Evolutionary conservation across 192 early-diverging fungal species (phyloP), one percentile per base, ranked within the genome.

Genomic region (Coemansia sp.): DNA sequence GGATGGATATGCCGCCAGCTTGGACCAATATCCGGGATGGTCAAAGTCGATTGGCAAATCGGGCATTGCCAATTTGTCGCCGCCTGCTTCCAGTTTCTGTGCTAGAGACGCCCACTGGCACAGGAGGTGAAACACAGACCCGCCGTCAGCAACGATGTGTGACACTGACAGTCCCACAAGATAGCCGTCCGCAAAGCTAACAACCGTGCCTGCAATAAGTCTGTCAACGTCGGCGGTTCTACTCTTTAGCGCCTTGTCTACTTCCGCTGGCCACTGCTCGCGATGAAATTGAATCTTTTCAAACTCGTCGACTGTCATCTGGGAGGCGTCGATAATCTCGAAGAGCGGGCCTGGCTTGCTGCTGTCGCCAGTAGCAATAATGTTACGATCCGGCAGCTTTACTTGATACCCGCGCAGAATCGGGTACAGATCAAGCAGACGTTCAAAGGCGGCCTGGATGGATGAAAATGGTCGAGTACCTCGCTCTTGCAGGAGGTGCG

Each of bases 291-390:
- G 20, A 1, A 54, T 24, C 24, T 54, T 54, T 29, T 22, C 52
- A 54, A 54, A 54, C 52, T 54, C 52, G 52, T 24, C 24, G 52
- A 54, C 52, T 12, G 52, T 54, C 52, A 54, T 54, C 22, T 54
- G 22, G 2, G 52, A 24, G 4, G 52, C 52, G 1, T 54, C 52
- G 22, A 13, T 12, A 13, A 27, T 54, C 22, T 54, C 52, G 31
- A 54, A 54, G 22, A 54, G 52, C 52, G 52, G 52, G 2, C 24
- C 52, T 27, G 20, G 52, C 22, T 54, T 54, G 22, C 8, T 24
- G 52, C 12, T 54, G 24, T 54, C 52, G 0, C 42, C 24, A 12
- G 52, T 24, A 27, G 52, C 20, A 24, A 54, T 54, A 12, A 54
- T 31, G 52, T 24, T 54, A 12, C 52, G 22, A 22, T 22, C 24